Conservation (phyloP, 2,329 filamentous ascomycete genomes). For the Thelonectria discophora region DNA sequence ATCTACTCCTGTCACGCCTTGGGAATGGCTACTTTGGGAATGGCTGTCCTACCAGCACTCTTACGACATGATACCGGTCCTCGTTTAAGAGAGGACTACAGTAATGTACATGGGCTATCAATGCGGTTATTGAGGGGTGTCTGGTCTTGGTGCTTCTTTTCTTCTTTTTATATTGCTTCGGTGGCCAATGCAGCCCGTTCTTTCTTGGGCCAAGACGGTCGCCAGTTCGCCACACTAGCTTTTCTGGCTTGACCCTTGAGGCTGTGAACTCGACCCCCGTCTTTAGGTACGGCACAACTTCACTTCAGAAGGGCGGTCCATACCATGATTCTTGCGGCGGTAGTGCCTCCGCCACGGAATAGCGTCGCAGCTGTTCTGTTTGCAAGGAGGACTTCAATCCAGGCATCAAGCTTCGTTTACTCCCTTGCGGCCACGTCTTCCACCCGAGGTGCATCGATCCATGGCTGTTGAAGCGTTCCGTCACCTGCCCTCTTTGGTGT, state of each 20-base stretch:
- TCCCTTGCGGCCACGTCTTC: conserved; percentile 30
- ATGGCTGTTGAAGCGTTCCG: conserved; percentile 28
- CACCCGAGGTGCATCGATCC: conserved; percentile 35
- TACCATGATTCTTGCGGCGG: background rate
- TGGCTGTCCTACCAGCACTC: background rate
- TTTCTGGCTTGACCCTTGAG: background rate
- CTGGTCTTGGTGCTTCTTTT: background rate
- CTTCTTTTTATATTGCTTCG: background rate
- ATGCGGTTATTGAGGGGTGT: background rate
- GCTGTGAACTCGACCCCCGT: background rate
- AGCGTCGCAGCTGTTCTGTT: conserved; percentile 34
- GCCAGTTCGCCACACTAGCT: background rate
- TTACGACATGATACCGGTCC: background rate
- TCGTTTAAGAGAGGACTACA: background rate
- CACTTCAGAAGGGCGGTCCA: background rate
- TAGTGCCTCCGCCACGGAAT: background rate
- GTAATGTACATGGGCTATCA: background rate
- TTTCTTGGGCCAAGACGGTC: background rate
- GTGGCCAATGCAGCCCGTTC: background rate
- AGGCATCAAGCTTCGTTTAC: conserved; percentile 2
- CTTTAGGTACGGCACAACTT: background rate
- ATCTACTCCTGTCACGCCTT: too few species aligned
- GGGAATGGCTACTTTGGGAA: too few species aligned
- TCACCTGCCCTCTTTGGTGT: conserved; percentile 35
- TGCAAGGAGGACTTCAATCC: conserved; percentile 40